A percentile compares a stretch with the other conserved stretches of the same genome.
phyloP scores from a whole-genome alignment of 108 stramenopile species.

The Ochromonas danica region DNA sequence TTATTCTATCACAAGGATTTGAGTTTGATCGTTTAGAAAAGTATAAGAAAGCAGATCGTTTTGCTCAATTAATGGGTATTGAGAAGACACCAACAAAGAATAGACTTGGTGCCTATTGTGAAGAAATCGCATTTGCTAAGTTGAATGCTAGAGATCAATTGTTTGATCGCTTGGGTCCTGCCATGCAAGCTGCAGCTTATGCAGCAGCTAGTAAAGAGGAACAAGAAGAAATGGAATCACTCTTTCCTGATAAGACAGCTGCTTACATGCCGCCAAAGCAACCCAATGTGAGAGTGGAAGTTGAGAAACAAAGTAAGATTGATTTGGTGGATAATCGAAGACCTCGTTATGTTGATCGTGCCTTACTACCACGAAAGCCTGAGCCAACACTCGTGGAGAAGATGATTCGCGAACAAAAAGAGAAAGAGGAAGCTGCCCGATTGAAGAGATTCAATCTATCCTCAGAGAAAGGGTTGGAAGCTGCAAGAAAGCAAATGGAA shows the following conservation, averaged over 20 bases:
- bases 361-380: not conserved
- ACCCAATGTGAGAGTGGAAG: not conserved
- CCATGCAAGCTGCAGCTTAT: too few species aligned
- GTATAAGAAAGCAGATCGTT: not conserved
- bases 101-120: conserved; percentile 8
- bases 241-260: too few species aligned
- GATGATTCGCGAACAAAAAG: not conserved
- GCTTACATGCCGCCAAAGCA: too few species aligned
- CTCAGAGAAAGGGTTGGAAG: not conserved
- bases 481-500: not conserved
- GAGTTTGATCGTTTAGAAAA: conserved; percentile 4
- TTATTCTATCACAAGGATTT: not conserved
- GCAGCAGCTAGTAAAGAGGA: too few species aligned
- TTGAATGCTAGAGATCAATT: not conserved
- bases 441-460: not conserved
- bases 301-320: not conserved
- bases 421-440: not conserved
- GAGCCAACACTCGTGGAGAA: not conserved
- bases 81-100: not conserved
- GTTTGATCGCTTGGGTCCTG: not conserved
- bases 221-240: too few species aligned
- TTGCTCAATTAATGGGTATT: not conserved
- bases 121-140: not conserved
- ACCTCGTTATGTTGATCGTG: not conserved
- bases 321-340: not conserved